phyloP scores from a whole-genome alignment of 371 early-diverging fungal genomes.

The Circinella minor region DNA sequence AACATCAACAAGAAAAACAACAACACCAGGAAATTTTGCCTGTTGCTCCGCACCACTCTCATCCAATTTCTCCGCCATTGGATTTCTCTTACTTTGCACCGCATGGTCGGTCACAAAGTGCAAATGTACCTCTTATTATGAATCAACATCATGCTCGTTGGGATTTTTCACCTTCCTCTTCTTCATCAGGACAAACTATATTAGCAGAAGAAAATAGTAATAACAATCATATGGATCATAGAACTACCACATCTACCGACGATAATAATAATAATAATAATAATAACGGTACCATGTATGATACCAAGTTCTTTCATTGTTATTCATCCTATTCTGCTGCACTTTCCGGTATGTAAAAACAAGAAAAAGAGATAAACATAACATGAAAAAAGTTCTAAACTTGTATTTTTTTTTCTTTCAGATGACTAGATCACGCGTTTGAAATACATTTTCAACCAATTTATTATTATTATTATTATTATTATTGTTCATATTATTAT shows the following conservation, averaged over 20 bases:
- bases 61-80: not conserved
- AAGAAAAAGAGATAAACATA: not conserved
- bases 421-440: slow-evolving; percentile 4
- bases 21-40: not conserved
- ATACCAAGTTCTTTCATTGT: slow-evolving; percentile 6
- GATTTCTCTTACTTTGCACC: slow-evolving; percentile 1
- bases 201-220: not conserved
- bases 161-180: slow-evolving; percentile 1
- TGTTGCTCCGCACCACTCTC: not conserved
- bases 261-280: too few relatives aligned
- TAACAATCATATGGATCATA: not conserved
- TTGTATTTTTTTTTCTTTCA: not conserved
- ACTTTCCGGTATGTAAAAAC: slow-evolving; percentile 1
- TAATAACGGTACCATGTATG: not conserved
- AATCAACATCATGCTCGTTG: not conserved
- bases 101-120: slow-evolving; percentile 11
- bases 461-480: not conserved
- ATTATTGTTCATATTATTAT: too few relatives aligned
- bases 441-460: not conserved
- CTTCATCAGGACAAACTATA: not conserved
- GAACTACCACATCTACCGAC: too few relatives aligned
- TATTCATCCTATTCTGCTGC: slow-evolving; percentile 4
- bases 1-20: not conserved
- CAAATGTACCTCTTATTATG: slow-evolving; percentile 7
- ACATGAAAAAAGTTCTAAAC: not conserved